Conservation (phyloP, 148 eudicot species). For the Polygonum aviculare region DNA sequence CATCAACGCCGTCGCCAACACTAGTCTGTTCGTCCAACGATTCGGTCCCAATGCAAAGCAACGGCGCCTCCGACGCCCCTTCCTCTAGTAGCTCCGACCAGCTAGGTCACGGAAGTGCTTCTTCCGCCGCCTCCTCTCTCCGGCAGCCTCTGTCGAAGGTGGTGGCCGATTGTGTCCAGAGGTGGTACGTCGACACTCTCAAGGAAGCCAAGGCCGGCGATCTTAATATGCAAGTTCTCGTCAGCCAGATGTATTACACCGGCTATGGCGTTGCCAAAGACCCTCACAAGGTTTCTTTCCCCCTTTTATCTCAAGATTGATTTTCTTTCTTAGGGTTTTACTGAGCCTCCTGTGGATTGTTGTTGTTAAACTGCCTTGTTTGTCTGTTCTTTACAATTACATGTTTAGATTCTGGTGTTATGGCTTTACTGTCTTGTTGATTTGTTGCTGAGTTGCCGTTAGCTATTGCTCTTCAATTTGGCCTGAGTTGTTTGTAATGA, state of each 20-base stretch:
- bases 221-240: slow-evolving; percentile 65
- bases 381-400: not conserved
- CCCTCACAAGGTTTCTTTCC: slow-evolving; percentile 43
- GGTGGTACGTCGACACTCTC: slow-evolving; percentile 66
- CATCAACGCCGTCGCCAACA: not conserved
- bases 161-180: slow-evolving; percentile 53
- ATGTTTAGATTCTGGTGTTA: not conserved
- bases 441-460: not conserved
- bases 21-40: not conserved
- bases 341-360: not conserved
- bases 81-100: slow-evolving; percentile 9
- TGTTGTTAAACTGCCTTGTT: not conserved
- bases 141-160: slow-evolving; percentile 46
- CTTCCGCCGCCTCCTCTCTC: slow-evolving; percentile 12
- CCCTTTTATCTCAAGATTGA: not conserved
- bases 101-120: slow-evolving; percentile 9
- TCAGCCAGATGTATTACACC: slow-evolving; percentile 67
- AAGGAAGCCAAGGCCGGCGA: slow-evolving; percentile 71
- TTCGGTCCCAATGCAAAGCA: slow-evolving; percentile 22
- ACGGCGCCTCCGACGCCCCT: slow-evolving; percentile 9
- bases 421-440: not conserved
- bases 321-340: not conserved
- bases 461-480: not conserved
- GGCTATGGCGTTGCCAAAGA: slow-evolving; percentile 68
- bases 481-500: not conserved